Evolutionary conservation across 768 basidiomycete species (phyloP).

Genomic region (Suillus subaureus): DNA sequence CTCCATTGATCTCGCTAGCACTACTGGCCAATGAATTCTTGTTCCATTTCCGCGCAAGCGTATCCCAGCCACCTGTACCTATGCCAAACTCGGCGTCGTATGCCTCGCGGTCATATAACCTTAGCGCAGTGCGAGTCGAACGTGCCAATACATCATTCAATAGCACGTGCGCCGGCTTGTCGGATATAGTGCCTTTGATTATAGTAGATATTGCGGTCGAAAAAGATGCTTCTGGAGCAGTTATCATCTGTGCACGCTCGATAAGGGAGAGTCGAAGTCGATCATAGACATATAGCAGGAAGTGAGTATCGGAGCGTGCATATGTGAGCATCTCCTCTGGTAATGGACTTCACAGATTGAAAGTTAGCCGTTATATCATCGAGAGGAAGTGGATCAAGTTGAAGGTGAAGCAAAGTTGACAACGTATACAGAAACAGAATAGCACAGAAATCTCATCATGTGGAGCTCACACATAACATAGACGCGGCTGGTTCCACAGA

Average conservation of each 20-base stretch:
- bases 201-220: constrained; percentile 29
- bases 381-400: not conserved
- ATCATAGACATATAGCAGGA: constrained; percentile 91
- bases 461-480: not conserved
- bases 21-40: constrained; percentile 51
- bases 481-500: not conserved
- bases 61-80: constrained; percentile 78
- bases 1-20: constrained; percentile 35
- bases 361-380: not conserved
- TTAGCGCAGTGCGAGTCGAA: constrained; percentile 77
- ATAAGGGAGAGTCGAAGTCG: constrained; percentile 85
- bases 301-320: constrained; percentile 96
- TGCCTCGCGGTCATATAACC: constrained; percentile 64
- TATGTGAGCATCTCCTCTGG: constrained; percentile 89
- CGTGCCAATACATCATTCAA: constrained; percentile 68
- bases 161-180: constrained; percentile 39
- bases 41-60: constrained; percentile 82
- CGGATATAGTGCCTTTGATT: constrained; percentile 20
- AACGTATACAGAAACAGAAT: not conserved
- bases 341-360: constrained; percentile 56
- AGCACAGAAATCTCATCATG: not conserved
- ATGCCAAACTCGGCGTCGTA: constrained; percentile 69
- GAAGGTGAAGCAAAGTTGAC: not conserved
- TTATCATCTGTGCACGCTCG: constrained; percentile 53
- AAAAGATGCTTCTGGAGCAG: constrained; percentile 34